Evolutionary conservation across 805 yeast genomes (phyloP).

Genomic region (Schizosaccharomyces cryophilus): DNA sequence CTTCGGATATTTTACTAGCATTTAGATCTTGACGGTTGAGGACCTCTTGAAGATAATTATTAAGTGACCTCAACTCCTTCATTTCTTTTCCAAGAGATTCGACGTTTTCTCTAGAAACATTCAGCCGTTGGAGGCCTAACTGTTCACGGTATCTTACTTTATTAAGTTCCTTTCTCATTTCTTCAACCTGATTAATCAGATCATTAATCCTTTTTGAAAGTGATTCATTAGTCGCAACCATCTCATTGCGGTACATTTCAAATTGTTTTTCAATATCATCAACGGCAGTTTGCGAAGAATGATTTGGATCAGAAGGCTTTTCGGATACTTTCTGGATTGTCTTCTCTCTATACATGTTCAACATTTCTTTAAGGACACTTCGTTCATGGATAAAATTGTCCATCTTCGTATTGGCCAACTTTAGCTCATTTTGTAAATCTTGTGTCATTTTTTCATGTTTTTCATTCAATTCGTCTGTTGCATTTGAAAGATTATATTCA

Average conservation of each 20-base stretch:
- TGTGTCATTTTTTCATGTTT: neutral
- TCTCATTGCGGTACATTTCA: neutral
- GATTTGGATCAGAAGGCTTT: neutral
- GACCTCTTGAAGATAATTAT: neutral
- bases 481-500: neutral
- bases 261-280: neutral
- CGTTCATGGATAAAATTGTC: neutral
- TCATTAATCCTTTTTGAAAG: neutral
- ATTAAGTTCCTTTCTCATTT: neutral
- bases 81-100: neutral
- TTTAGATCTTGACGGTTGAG: neutral
- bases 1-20: neutral
- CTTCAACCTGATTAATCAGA: neutral
- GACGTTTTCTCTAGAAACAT: neutral
- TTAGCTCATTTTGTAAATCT: neutral
- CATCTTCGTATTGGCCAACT: neutral
- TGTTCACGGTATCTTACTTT: neutral
- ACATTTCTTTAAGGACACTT: neutral
- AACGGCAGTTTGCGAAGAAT: neutral
- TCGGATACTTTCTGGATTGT: neutral
- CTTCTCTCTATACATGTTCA: neutral
- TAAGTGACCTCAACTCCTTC: neutral
- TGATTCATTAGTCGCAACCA: neutral
- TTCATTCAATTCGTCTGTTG: neutral
- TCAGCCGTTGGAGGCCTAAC: neutral